Evolutionary conservation across 2,329 filamentous ascomycete genomes (phyloP).

Genomic region (Pezicula neosporulosa): DNA sequence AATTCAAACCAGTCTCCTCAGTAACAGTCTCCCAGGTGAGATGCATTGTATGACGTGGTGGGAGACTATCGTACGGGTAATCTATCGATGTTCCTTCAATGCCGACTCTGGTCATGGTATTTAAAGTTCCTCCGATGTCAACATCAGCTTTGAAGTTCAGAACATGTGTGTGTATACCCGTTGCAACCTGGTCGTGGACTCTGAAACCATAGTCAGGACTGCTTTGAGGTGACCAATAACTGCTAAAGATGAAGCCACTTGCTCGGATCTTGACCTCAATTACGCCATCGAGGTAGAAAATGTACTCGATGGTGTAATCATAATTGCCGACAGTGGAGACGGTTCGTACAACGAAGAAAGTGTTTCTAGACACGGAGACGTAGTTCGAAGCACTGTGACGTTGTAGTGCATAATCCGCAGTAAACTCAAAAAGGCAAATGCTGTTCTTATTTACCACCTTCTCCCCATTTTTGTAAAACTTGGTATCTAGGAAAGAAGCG

Average conservation of each 20-base stretch:
- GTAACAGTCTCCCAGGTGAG: conserved; percentile 35
- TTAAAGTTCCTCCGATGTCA: conserved; percentile 43
- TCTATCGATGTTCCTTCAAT: conserved; percentile 17
- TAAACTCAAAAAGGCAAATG: conserved; percentile 41
- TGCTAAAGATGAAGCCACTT: conserved; percentile 48
- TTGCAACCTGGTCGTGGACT: conserved; percentile 1
- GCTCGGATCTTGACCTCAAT: conserved; percentile 42
- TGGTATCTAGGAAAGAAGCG: conserved; percentile 23
- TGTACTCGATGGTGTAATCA: conserved; percentile 37
- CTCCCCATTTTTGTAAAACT: conserved; percentile 14
- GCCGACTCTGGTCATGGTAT: conserved; percentile 35
- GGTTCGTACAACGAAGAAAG: conserved; percentile 32
- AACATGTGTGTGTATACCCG: conserved; percentile 43
- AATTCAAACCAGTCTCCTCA: conserved; percentile 41
- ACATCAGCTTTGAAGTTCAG: conserved; percentile 51
- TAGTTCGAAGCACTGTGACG: conserved; percentile 30
- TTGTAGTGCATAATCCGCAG: conserved; percentile 32
- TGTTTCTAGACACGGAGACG: conserved; percentile 21
- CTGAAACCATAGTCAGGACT: conserved; percentile 28
- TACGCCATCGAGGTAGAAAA: conserved; percentile 37
- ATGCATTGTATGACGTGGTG: conserved; percentile 48
- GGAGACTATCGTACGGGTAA: background rate
- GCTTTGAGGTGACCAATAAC: conserved; percentile 30
- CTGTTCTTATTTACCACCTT: conserved; percentile 31
- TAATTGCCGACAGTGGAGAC: conserved; percentile 39